A percentile compares a stretch with the other conserved stretches of the same genome.
Evolutionary conservation across 2,329 filamentous ascomycete genomes (phyloP).

Genomic region (Fusarium xyrophilum): DNA sequence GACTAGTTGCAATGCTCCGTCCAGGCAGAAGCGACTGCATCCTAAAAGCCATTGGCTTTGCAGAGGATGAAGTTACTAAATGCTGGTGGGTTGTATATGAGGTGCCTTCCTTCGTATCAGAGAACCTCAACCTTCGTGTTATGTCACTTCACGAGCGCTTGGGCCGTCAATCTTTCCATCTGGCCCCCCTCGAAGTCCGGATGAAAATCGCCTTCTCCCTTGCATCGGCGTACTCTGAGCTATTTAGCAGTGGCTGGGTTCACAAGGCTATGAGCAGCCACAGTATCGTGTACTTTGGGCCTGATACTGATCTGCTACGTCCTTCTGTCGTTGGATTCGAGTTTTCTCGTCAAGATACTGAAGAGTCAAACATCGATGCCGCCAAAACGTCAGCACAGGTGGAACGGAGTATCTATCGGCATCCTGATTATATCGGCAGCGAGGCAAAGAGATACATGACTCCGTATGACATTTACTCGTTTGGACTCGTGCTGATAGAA

Average conservation of each 20-base stretch:
- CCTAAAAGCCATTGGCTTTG: neutral
- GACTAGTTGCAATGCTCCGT: neutral
- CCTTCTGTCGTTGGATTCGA: neutral
- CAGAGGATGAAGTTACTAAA: neutral
- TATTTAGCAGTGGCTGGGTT: neutral
- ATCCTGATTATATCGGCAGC: neutral
- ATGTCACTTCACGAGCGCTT: neutral
- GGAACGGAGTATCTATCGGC: fast-evolving
- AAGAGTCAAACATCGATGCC: neutral
- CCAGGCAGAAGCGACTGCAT: neutral
- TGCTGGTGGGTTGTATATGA: neutral
- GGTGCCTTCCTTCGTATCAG: neutral
- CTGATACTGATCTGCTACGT: fast-evolving
- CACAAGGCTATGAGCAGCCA: neutral
- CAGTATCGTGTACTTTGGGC: neutral
- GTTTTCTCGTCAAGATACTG: neutral
- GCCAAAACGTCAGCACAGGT: neutral
- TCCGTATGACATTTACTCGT: fast-evolving
- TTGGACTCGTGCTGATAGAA: neutral
- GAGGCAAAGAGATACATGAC: neutral
- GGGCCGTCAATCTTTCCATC: neutral
- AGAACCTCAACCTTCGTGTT: fast-evolving
- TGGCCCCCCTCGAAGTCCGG: neutral
- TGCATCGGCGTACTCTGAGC: neutral
- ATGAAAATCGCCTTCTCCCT: neutral